Conservation (phyloP, 441 rosid species). For the Arabidopsis hybrid region DNA sequence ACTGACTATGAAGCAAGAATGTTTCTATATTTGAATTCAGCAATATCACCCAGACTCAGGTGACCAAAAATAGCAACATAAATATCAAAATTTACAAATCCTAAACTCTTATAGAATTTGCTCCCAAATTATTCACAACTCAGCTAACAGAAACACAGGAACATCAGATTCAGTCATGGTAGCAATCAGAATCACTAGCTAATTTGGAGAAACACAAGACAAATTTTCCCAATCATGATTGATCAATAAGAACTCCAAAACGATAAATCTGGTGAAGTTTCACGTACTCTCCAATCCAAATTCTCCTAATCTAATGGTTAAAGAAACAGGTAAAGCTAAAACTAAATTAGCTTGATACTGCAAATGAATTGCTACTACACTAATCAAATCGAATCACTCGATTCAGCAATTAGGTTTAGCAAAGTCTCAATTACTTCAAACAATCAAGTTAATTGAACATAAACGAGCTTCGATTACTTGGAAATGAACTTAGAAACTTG, state of each 20-base stretch:
- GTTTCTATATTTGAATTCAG: neutral
- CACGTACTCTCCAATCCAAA: neutral
- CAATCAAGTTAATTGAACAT: neutral
- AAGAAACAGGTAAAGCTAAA: neutral
- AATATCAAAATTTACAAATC: neutral
- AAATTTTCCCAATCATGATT: neutral
- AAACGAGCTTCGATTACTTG: conserved; percentile 3
- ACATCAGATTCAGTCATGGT: neutral
- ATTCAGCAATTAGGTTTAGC: conserved; percentile 1
- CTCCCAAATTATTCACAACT: too few relatives aligned
- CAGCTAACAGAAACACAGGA: neutral
- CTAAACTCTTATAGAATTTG: too few relatives aligned
- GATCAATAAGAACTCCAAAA: neutral
- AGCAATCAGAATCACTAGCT: neutral
- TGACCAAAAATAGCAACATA: neutral
- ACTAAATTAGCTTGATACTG: neutral
- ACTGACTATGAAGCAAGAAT: conserved; percentile 8
- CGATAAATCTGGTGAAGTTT: neutral
- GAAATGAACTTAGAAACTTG: conserved; percentile 6
- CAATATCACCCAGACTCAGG: neutral
- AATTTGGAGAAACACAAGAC: neutral
- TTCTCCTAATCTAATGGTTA: neutral
- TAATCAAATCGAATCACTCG: conserved; percentile 3
- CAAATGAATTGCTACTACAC: neutral
- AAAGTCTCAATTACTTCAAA: conserved; percentile 14